Evolutionary conservation across 225 moss, liverwort and hornwort genomes (phyloP).

Genomic region (Sphagnum contortum): DNA sequence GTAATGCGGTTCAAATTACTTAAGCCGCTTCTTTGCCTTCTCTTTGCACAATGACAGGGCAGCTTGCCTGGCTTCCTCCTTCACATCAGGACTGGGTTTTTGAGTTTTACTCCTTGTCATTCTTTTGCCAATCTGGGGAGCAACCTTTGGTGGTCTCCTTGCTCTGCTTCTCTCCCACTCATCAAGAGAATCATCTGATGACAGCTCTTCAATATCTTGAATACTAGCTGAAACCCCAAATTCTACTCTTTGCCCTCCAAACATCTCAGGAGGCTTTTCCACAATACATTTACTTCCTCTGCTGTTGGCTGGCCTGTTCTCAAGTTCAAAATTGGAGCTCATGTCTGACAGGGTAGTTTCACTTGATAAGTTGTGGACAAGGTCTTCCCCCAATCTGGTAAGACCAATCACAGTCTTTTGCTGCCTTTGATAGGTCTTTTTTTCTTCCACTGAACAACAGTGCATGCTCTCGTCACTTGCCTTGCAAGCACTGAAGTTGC

Average conservation of each 20-base stretch:
- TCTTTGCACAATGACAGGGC: constrained; percentile 10
- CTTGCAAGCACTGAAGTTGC: constrained; percentile 6
- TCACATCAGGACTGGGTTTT: constrained; percentile 8
- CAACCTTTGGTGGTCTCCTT: constrained; percentile 7
- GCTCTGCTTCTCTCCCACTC: constrained; percentile 4
- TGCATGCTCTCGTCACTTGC: constrained; percentile 2
- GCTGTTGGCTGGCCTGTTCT: constrained; percentile 7
- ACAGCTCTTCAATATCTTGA: constrained; percentile 37
- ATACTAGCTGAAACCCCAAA: constrained; percentile 6
- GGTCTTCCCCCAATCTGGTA: constrained; percentile 6
- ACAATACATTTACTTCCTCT: constrained; percentile 14
- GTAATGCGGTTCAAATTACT: background rate
- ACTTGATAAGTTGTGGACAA: too few relatives aligned
- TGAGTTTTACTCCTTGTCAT: constrained; percentile 35
- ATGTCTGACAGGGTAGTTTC: constrained; percentile 15
- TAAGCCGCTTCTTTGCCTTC: background rate
- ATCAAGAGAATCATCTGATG: constrained; percentile 37
- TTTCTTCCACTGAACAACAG: constrained; percentile 4
- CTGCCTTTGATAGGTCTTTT: constrained; percentile 10
- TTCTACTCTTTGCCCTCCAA: constrained; percentile 11
- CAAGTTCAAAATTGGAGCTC: constrained; percentile 12
- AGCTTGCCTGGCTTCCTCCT: constrained; percentile 8
- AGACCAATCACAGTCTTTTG: constrained; percentile 1
- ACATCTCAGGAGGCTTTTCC: constrained; percentile 7
- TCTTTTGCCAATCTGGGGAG: constrained; percentile 12